Evolutionary conservation across 2,329 filamentous ascomycete species (phyloP), one percentile per base, ranked within the genome.

Genomic region (Epichloe festucae): DNA sequence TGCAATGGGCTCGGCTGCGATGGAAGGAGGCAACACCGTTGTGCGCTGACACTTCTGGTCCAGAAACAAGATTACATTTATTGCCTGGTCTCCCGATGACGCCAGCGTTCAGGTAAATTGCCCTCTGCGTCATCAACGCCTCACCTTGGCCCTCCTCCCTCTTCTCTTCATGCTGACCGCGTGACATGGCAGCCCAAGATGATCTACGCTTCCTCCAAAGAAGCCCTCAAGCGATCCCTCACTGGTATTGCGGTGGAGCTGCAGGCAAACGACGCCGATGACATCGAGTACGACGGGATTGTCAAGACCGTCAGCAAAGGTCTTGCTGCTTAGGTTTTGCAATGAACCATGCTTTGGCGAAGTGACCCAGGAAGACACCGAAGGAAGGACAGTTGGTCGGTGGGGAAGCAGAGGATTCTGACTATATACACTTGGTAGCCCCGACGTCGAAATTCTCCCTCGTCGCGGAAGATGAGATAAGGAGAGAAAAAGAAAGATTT

Each of bases 171-270:
- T 27, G 41, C 51, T 50, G 34, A 50, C 51, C 12, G 41, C 46
- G 35, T n/a, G 38, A 34, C 17, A 36, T 45, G 34, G 53, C 59
- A 89, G 87, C 78, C 84, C 71, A 89, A 89, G 78, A 93, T 93
- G 87, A 78, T 89, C 70, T 93, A 91, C 77, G 85, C 87, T 62
- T 87, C 87, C 49, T 93, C 87, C 70, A 93, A 91, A 76, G 85
- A 90, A 63, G 84, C 85, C 54, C 78, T 93, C 60, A 91, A 89
- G 79, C 83, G 84, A 69, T 71, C 85, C 48, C 79, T 93, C 57
- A 86, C 80, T 65, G 87, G 86, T 57, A 73, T 91, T 61, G 84
- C 84, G 55, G 73, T 75, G 62, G 87, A 91, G 68, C 77, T 90
- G 62, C 87, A 93, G 76, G 87, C 86, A 74, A 90, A 90, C 74